A percentile compares a stretch with the other conserved stretches of the same genome.
Conservation (phyloP, 2,329 filamentous ascomycete species). For the Claviceps sp. region DNA sequence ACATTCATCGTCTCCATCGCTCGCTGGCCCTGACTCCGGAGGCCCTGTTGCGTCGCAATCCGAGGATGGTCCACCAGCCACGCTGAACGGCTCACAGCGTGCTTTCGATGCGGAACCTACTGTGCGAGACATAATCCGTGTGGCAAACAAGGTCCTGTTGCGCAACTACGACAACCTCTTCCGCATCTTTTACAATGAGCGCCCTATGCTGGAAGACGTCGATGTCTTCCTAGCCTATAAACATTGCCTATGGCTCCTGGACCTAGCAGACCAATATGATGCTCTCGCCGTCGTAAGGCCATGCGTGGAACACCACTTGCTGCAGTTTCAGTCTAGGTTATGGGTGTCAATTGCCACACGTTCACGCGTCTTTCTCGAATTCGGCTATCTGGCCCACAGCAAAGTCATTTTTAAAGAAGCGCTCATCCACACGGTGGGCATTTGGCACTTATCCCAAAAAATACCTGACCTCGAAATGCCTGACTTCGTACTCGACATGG, state of each 20-base stretch:
- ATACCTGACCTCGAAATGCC: conserved; percentile 65
- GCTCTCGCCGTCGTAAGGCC: conserved; percentile 77
- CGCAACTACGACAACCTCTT: conserved; percentile 94
- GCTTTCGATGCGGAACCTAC: conserved; percentile 32
- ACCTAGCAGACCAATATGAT: conserved; percentile 89
- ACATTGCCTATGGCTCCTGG: conserved; percentile 64
- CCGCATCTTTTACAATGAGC: conserved; percentile 88
- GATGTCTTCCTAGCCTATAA: conserved; percentile 89
- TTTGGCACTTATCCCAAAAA: conserved; percentile 74
- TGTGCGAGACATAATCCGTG: too few species aligned
- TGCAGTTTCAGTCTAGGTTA: conserved; percentile 79
- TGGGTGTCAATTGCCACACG: conserved; percentile 98
- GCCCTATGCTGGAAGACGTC: conserved; percentile 66
- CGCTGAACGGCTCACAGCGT: conserved; percentile 24
- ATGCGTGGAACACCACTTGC: conserved; percentile 81
- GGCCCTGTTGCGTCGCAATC: conserved; percentile 12
- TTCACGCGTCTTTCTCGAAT: conserved; percentile 64
- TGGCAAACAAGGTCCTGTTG: conserved; percentile 54
- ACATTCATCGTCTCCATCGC: conserved; percentile 13
- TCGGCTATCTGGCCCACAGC: conserved; percentile 75
- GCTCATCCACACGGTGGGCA: conserved; percentile 83
- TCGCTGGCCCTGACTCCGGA: conserved; percentile 23
- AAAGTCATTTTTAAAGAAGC: conserved; percentile 79
- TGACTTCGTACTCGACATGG: conserved; percentile 67
- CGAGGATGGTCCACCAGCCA: conserved; percentile 25